Percentiles rank a stretch among this genome's conserved stretches.
Evolutionary conservation across 495 filamentous ascomycete species (phyloP).

Genomic region (Melanomma pulvis-pyrius): DNA sequence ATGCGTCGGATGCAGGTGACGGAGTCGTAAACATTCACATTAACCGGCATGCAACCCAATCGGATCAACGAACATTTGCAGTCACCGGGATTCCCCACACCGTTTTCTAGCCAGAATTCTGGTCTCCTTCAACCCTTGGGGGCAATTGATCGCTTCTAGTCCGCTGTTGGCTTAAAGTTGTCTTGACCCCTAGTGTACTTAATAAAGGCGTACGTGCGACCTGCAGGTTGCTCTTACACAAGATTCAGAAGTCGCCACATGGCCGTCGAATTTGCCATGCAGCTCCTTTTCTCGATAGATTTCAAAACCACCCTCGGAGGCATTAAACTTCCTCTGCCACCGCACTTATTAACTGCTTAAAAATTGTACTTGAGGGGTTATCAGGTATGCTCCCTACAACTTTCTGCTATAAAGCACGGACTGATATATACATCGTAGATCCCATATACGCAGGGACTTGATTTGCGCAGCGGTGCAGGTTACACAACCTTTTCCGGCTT

Average conservation of each 20-base stretch:
- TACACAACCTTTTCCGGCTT: constrained; percentile 18
- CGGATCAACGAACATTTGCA: not conserved
- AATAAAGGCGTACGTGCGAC: constrained; percentile 4
- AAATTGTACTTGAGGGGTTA: not conserved
- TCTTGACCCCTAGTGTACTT: not conserved
- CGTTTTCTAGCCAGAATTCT: not conserved
- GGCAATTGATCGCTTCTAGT: constrained; percentile 6
- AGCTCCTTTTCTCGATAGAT: not conserved
- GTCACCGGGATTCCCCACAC: constrained; percentile 6
- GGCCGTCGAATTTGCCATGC: not conserved
- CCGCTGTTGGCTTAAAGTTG: not conserved
- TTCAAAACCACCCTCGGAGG: not conserved
- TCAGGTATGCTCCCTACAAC: not conserved
- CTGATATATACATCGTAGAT: constrained; percentile 16
- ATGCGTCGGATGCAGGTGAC: constrained; percentile 9
- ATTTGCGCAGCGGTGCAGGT: constrained; percentile 7
- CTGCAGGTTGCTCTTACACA: constrained; percentile 1
- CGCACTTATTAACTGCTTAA: not conserved
- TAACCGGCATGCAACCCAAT: constrained; percentile 29
- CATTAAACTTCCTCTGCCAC: not conserved
- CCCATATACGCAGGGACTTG: constrained; percentile 1
- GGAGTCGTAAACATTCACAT: constrained; percentile 1
- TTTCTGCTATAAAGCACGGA: constrained; percentile 3
- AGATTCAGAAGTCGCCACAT: constrained; percentile 4
- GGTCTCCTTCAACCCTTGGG: not conserved